Evolutionary conservation across 192 early-diverging fungal species (phyloP), one percentile per base, ranked within the genome.

Genomic region (Backusella mclennaniae): DNA sequence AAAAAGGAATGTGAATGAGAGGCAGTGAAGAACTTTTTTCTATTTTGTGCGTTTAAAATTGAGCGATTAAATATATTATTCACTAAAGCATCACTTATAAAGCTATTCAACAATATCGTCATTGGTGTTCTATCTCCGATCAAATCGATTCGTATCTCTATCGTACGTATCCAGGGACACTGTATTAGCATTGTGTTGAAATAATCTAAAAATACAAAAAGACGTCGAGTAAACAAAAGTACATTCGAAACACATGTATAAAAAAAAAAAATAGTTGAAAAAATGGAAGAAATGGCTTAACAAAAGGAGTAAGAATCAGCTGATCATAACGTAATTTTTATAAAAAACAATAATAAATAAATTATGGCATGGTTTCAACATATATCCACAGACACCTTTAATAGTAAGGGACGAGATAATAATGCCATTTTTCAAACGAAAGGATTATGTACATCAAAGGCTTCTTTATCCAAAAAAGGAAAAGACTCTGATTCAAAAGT

Each of bases 241-340:
- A 56, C 53, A 56, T 56, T 8, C 8, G 11, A 23, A 56, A 56
- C 9, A 12, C 15, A 44, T 44, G 4, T 12, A 14, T 12, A 26
- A 59, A 23, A 29, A 1, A 59, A 12, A 56, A n/a, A 38, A 2
- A 38, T 38, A 1, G 38, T 26, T 21, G 21, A 63, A 4, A 53
- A 63, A 29, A 63, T 29, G 26, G 56, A 29, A 12, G 56, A 63
- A 29, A 63, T 63, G 4, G 26, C 3, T 49, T 29, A 9, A 63
- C 56, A 23, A 63, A 63, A 63, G 23, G 56, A 29, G 56, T 63
- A 63, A 26, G 2, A 5, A 29, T 63, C 56, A 63, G 56, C 56
- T 63, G 56, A 63, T 63, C 56, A 63, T 63, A 26, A 63, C 56
- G 56, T 63, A 63, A 63, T 63, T 29, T 63, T 63, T 63, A 63